Percentiles rank a stretch among this genome's conserved stretches.
phyloP scores from a whole-genome alignment of 2,329 filamentous ascomycete species.

The Cucurbitaria berberidis region DNA sequence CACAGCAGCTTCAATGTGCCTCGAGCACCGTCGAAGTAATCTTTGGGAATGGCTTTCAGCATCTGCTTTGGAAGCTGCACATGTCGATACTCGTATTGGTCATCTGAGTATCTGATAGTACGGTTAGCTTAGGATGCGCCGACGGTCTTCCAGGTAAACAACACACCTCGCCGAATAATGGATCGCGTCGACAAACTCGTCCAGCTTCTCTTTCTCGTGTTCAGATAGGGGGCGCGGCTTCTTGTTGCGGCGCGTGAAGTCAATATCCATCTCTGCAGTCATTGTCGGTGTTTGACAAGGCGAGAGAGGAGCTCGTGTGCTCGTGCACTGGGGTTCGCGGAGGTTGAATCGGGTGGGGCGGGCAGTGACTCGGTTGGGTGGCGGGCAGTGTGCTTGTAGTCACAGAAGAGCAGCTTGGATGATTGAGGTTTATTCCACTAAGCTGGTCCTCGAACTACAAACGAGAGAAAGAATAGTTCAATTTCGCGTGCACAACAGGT shows the following conservation, averaged over 20 bases:
- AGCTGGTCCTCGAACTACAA: constrained; percentile 1
- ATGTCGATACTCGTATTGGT: constrained; percentile 94
- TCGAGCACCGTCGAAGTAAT: constrained; percentile 87
- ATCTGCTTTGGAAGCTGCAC: constrained; percentile 97
- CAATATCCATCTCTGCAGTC: constrained; percentile 66
- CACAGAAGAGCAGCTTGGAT: neutral
- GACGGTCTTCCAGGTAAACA: constrained; percentile 20
- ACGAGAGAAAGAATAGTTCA: constrained; percentile 20
- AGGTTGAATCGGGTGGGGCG: constrained; percentile 26
- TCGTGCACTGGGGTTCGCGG: constrained; percentile 30
- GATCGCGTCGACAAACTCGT: constrained; percentile 91
- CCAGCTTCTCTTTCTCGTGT: constrained; percentile 78
- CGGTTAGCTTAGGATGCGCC: constrained; percentile 29
- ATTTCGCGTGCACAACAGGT: constrained; percentile 27
- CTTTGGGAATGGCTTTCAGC: constrained; percentile 94
- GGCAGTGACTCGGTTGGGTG: constrained; percentile 8
- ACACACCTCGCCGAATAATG: constrained; percentile 90
- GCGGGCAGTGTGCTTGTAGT: constrained; percentile 1
- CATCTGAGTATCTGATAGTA: constrained; percentile 80
- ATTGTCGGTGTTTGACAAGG: constrained; percentile 23
- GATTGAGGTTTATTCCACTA: neutral
- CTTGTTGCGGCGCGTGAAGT: constrained; percentile 85
- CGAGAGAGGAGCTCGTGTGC: constrained; percentile 37
- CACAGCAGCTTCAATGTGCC: constrained; percentile 94
- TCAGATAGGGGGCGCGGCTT: constrained; percentile 81